phyloP scores from a whole-genome alignment of 1,284 basidiomycete species.

The Heterobasidion occidentale region DNA sequence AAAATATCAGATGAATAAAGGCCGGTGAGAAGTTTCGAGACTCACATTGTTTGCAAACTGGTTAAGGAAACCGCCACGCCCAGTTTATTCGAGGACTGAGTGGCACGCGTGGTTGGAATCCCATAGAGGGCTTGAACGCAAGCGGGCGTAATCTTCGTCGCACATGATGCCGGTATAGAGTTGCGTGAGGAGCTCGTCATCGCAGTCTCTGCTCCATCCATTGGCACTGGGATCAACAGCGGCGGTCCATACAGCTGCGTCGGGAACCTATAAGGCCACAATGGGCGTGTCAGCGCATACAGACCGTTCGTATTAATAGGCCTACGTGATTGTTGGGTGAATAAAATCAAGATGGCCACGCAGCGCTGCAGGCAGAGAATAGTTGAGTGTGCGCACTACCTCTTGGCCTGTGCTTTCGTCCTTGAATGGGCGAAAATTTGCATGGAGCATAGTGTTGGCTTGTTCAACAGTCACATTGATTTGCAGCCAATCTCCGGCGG shows the following conservation, averaged over 20 bases:
- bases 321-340: conserved; percentile 31
- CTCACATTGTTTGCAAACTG: conserved; percentile 15
- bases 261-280: conserved; percentile 5
- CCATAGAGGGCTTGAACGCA: conserved; percentile 23
- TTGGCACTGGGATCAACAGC: conserved; percentile 6
- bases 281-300: not conserved
- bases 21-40: conserved; percentile 12
- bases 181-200: conserved; percentile 8
- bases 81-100: conserved; percentile 18
- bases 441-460: conserved; percentile 30
- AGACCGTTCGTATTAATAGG: not conserved
- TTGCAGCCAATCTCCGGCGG: conserved; percentile 33
- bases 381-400: conserved; percentile 29
- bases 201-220: not conserved
- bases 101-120: conserved; percentile 22
- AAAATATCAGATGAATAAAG: conserved; percentile 1
- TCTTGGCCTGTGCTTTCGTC: conserved; percentile 24
- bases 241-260: not conserved
- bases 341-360: conserved; percentile 30
- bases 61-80: conserved; percentile 24
- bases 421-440: conserved; percentile 30
- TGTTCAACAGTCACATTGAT: conserved; percentile 30
- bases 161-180: conserved; percentile 14
- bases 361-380: conserved; percentile 31
- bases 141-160: conserved; percentile 16